These are phyloP conservation scores for Rhodotorula sp. DNA, from an alignment of 1,284 basidiomycete species.

Conservation along the genomic window DNA sequence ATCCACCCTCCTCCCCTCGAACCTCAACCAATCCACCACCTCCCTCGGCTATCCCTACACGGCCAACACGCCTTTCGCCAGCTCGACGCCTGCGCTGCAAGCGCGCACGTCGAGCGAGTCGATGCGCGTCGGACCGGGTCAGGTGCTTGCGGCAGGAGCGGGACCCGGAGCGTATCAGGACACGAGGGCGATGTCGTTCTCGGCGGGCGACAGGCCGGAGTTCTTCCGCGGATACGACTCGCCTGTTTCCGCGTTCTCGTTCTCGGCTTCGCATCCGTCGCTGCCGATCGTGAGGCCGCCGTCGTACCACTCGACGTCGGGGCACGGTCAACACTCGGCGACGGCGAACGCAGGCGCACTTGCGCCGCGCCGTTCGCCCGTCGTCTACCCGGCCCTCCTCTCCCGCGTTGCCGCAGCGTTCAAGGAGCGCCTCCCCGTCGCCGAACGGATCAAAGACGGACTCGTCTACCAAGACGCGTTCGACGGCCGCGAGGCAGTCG, in stretches of 20 bases:
- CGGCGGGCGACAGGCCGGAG: constrained; percentile 35
- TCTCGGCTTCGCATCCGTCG: constrained; percentile 9
- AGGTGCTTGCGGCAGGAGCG: constrained; percentile 4
- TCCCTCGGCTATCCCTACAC: constrained; percentile 23
- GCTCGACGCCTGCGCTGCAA: constrained; percentile 13
- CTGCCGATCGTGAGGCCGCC: constrained; percentile 19
- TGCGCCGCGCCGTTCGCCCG: constrained; percentile 17
- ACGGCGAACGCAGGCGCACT: not conserved
- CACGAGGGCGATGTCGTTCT: constrained; percentile 40
- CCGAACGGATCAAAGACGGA: constrained; percentile 87
- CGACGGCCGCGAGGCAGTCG: constrained; percentile 93
- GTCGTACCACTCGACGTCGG: constrained; percentile 12
- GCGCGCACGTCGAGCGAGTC: constrained; percentile 39
- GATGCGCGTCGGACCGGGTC: constrained; percentile 35
- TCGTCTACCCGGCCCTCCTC: constrained; percentile 84
- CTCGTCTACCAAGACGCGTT: constrained; percentile 95
- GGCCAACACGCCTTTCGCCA: constrained; percentile 4
- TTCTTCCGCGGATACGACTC: constrained; percentile 3
- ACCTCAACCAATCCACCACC: constrained; percentile 17
- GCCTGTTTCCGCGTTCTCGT: not conserved
- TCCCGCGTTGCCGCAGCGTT: constrained; percentile 94
- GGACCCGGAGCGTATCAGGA: constrained; percentile 8
- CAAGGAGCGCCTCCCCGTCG: constrained; percentile 70
- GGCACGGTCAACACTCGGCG: not conserved
- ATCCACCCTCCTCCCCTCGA: not conserved